A percentile compares a stretch with the other conserved stretches of the same genome.
Conservation (phyloP, 495 filamentous ascomycete genomes). For the Hyaloscypha hepaticicola region DNA sequence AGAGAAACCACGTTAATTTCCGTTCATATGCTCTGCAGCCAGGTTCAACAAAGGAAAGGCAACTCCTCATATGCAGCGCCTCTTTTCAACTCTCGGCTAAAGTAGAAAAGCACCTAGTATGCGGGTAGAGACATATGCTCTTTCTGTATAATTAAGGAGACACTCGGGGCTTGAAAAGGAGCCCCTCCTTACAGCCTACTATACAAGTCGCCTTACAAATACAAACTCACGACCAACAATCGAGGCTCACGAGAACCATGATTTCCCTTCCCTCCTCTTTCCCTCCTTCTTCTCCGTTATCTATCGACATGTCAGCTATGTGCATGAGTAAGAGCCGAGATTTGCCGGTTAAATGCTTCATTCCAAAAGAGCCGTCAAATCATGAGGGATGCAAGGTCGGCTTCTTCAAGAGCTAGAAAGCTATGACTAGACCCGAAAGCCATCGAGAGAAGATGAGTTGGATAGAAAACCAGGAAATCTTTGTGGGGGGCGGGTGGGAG, state of each 20-base stretch:
- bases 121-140: neutral
- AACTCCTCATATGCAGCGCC: neutral
- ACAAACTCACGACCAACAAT: neutral
- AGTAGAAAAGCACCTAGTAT: neutral
- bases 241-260: conserved; percentile 23
- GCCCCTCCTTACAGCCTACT: neutral
- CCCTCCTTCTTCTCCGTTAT: conserved; percentile 51
- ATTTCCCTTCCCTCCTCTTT: conserved; percentile 40
- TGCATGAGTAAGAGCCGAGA: neutral
- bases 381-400: neutral
- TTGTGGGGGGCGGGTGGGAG: neutral
- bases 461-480: neutral
- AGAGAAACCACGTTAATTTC: neutral
- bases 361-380: neutral
- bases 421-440: neutral
- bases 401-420: neutral
- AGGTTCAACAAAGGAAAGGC: neutral
- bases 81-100: neutral
- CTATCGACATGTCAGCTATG: conserved; percentile 33
- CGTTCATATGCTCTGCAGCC: neutral
- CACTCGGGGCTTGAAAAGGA: neutral
- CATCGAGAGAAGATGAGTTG: neutral
- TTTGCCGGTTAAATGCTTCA: neutral
- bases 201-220: conserved; percentile 1
- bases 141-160: neutral